A percentile compares a stretch with the other conserved stretches of the same genome.
Evolutionary conservation across 1,284 basidiomycete species (phyloP).

Genomic region (Marasmius oreades): DNA sequence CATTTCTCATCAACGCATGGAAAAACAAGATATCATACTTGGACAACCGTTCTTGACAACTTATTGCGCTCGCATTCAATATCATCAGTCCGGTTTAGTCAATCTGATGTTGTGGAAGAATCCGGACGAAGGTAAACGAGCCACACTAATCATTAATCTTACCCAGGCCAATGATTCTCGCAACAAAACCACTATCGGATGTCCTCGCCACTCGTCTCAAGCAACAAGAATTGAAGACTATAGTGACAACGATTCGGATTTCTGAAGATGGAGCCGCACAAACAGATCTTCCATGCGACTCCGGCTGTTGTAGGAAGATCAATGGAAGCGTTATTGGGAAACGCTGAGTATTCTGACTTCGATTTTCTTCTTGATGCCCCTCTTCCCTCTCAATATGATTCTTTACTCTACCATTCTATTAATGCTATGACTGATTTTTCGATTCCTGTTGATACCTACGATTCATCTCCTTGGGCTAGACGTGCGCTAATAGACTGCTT

Average conservation of each 20-base stretch:
- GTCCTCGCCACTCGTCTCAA: background rate
- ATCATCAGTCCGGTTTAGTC: too few species aligned
- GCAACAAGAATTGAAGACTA: background rate
- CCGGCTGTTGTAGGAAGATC: background rate
- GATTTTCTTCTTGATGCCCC: too few species aligned
- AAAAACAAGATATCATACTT: slow-evolving; percentile 1
- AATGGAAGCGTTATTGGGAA: background rate
- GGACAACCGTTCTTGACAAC: background rate
- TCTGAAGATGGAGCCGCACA: background rate
- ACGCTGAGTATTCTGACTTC: too few species aligned
- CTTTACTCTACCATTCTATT: background rate
- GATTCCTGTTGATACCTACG: background rate
- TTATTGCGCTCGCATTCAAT: background rate
- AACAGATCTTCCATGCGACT: background rate
- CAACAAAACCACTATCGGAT: too few species aligned
- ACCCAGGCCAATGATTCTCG: background rate
- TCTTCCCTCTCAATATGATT: too few species aligned
- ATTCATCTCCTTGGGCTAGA: slow-evolving; percentile 17
- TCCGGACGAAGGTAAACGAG: background rate
- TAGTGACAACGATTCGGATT: background rate
- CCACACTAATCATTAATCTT: background rate
- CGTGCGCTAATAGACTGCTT: too few species aligned
- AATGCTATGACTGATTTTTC: background rate
- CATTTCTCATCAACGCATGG: background rate
- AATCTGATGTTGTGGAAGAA: background rate